Base-by-base conservation (phyloP, 176 grass and related monocot species). In the Carex pumila region DNA sequence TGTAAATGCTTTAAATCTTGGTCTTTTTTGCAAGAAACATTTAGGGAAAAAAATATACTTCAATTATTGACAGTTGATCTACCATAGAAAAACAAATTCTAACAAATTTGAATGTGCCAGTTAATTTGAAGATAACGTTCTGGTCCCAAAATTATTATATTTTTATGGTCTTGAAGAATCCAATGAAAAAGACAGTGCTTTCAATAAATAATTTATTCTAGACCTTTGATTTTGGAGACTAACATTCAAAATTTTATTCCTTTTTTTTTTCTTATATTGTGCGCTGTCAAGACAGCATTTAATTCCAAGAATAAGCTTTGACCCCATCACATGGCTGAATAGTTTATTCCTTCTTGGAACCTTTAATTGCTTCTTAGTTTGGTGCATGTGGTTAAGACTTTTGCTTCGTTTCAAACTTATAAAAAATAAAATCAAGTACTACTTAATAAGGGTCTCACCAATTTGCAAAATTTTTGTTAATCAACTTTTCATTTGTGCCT, bases 111-210 rank as follows among this genome's bases (percentile, higher is more conserved):
- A 77, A 32, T 56, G 55, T 50, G 25, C 55, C 50, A 54, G 32
- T 54, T 53, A 76, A 76, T 13, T 54, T 54, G 47, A 54, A 54
- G 11, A 76, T 34, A 77, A 6, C 56, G 72, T 55, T 31, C 13
- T 50, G 55, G 21, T 77, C 11, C 50, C 22, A 29, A 56, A 64
- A 81, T 41, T 1, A 81, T 64, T 81, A 81, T 64, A 64, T 64
- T 77, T 49, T 41, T 43, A 43, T 45, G 4, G 58, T 47, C 58
- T 8, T 64, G 50, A 81, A 22, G 79, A 81, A 81, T 81, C 79
- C 79, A 81, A 81, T 61, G 79, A 81, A 81, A 81, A 18, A 81
- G 56, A 81, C 78, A 81, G 79, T 81, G 31, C 12, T 60, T 62
- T 63, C 30, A 63, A 81, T 19, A 41, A 63, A 41, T 45, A 47